Conservation (phyloP, 495 filamentous ascomycete species). For the Elaphomyces granulatus region DNA sequence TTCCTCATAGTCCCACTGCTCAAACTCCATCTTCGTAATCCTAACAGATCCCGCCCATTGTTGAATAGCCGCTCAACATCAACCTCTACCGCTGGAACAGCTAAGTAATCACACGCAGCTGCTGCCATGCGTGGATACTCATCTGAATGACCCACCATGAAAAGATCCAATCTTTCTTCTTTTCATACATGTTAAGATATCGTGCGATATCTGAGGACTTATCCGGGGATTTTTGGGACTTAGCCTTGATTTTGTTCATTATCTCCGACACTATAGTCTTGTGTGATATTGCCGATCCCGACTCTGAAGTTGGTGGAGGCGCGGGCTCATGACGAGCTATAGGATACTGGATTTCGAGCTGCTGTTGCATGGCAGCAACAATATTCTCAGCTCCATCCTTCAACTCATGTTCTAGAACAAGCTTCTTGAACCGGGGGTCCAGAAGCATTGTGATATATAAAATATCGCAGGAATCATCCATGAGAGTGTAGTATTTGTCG, state of each 20-base stretch:
- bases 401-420: slow-evolving; percentile 3
- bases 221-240: not conserved
- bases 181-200: not conserved
- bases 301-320: not conserved
- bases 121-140: slow-evolving; percentile 3
- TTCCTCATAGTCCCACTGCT: not conserved
- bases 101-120: slow-evolving; percentile 5
- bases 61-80: not conserved
- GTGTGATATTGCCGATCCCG: not conserved
- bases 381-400: slow-evolving; percentile 1
- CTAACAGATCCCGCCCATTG: not conserved
- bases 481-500: slow-evolving; percentile 8
- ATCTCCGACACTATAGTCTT: not conserved
- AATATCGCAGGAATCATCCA: slow-evolving; percentile 3
- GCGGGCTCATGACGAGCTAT: not conserved
- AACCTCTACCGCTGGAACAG: slow-evolving; percentile 3
- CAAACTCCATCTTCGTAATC: not conserved
- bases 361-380: not conserved
- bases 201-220: not conserved
- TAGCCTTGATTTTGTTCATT: not conserved
- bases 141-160: slow-evolving; percentile 3
- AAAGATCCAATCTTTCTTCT: slow-evolving; percentile 2
- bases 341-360: not conserved
- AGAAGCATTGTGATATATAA: slow-evolving; percentile 5
- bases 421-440: slow-evolving; percentile 5